These are phyloP conservation scores for Botrytis paeoniae DNA, from an alignment of 2,329 filamentous ascomycete genomes.

Conservation along the genomic window DNA sequence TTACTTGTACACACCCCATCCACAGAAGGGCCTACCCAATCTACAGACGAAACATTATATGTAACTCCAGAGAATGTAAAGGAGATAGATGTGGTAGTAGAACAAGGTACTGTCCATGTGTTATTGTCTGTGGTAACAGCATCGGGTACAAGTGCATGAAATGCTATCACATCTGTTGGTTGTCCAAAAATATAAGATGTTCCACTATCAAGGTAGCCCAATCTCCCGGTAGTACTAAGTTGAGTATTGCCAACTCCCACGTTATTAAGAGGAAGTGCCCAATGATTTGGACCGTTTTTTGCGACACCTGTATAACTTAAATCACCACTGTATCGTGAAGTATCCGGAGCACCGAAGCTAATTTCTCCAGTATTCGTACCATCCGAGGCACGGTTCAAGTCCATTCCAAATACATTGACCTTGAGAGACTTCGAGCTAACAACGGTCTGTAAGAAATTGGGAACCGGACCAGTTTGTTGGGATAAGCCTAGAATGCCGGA, in stretches of 20 bases:
- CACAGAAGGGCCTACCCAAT: constrained; percentile 59
- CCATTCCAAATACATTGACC: constrained; percentile 69
- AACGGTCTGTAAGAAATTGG: constrained; percentile 67
- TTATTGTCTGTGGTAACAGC: constrained; percentile 53
- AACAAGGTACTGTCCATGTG: constrained; percentile 71
- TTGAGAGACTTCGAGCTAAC: constrained; percentile 53
- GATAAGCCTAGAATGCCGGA: constrained; percentile 84
- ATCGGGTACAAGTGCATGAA: constrained; percentile 66
- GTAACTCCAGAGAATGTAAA: constrained; percentile 66
- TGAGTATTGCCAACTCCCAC: constrained; percentile 59
- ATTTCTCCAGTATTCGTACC: constrained; percentile 70
- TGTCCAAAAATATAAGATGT: constrained; percentile 78
- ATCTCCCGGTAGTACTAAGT: constrained; percentile 45
- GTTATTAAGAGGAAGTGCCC: constrained; percentile 70
- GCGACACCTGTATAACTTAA: constrained; percentile 62
- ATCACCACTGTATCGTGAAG: constrained; percentile 62
- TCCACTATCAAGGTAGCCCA: constrained; percentile 79
- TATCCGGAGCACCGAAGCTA: constrained; percentile 70
- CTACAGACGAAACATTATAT: constrained; percentile 65
- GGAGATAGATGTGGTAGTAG: constrained; percentile 57
- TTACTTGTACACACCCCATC: constrained; percentile 62
- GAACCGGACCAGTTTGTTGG: constrained; percentile 52
- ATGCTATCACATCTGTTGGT: constrained; percentile 57
- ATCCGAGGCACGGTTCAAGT: constrained; percentile 65
- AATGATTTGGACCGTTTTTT: constrained; percentile 51